Evolutionary conservation across 164 flowering plant species (phyloP), one percentile per base, ranked within the genome.

Genomic region (Cinnamomum chago): DNA sequence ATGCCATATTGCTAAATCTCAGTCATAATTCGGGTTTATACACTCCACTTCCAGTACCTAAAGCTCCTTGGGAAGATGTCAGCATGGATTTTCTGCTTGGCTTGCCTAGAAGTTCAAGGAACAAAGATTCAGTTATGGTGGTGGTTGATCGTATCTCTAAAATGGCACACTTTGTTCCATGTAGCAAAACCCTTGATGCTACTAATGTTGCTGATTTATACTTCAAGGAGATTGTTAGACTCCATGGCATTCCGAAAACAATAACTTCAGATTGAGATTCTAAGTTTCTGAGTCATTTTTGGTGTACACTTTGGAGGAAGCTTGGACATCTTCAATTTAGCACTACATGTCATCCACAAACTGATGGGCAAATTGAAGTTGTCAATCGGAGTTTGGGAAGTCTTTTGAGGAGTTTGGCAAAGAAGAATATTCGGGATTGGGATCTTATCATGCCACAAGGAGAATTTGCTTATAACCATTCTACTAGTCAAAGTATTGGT

Each of bases 91-190:
- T 79, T 67, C 65, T 75, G 11, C 28, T 79, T 35, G 71, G 80
- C 1, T 14, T 65, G 1, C 77, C 71, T 1, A 20, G 24, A 25
- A 78, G 71, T 6, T 25, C 18, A 12, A 25, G 28, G 18, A 30
- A 65, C 5, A 70, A 27, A 10, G 76, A 75, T 20, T 30, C 66
- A 5, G 72, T 68, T 5, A 33, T 73, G 11, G 79, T 73, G 0
- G 77, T 71, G 13, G 77, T 78, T 22, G 73, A 76, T 28, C 27
- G 71, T 13, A 76, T 76, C 35, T 75, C 73, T 4, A 76, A 66
- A 30, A 79, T 76, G 76, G 67, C 76, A 28, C 79, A 79, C 20
- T 79, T 79, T 18, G 65, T 76, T 10, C 72, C 81, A 4, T 71
- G 76, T 67, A 14, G 3, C 0, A 1, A 75, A 60, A 22, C 67